Base-by-base conservation (phyloP, 2,329 filamentous ascomycete genomes). In the Fusarium zealandicum region DNA sequence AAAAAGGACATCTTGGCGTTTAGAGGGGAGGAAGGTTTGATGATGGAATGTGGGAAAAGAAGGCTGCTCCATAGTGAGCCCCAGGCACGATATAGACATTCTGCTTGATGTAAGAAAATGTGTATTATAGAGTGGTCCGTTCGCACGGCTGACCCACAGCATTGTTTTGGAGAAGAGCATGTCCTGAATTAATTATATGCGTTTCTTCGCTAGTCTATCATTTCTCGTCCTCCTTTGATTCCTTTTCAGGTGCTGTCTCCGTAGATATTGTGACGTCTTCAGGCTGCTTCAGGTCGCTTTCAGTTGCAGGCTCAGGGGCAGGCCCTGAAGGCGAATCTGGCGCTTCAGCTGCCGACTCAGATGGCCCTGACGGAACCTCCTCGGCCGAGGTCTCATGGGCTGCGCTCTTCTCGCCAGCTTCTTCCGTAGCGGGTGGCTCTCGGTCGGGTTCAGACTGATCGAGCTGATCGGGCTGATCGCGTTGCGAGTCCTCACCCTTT, bases 321-420 rank as follows among this genome's bases (percentile, higher is more conserved):
- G 51, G 30, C 22, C 41, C 28, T 4, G 52, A n/a, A 20, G 30
- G 14, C 5, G 51, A 20, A 5, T 44, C 49, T 25, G 51, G 38
- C 6, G 36, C 31, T 28, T 57, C 56, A 5, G n/a, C 20, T 36
- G 42, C 16, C 14, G 49, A 25, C 36, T 58, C 51, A 25, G 50
- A 16, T 5, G 58, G 33, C 10, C n/a, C 39, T 10, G 35, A 28
- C 1, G 48, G 11, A 2, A 42, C 41, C 12, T 61, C 56, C 9
- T 50, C 45, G 7, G 33, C 5, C 6, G 37, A 25, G 3, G 40
- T 30, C 17, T 53, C 57, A 9, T 46, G 28, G 12, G 67, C 37
- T 13, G 67, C 57, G 18, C 63, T 60, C 9, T 69, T 45, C 14
- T 67, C 53, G 22, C 46, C 22, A n/a, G 18, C 18, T 40, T 53